A percentile compares a stretch with the other conserved stretches of the same genome.
Conservation (phyloP, 75 land plant species). For the Ceratopteris richardii region DNA sequence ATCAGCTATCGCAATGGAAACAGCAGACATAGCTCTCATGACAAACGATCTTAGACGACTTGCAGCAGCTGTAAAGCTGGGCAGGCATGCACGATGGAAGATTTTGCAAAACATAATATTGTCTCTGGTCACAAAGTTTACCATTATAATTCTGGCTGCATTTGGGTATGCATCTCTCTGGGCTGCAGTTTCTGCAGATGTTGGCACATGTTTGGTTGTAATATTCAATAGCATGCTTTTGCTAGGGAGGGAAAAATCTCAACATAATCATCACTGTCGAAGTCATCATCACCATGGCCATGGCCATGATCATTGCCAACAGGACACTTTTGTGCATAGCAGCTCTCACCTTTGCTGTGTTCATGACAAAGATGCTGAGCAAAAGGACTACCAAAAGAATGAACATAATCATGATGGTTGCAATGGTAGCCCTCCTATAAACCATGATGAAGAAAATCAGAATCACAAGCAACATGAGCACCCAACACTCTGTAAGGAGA, state of each 20-base stretch:
- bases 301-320: neutral
- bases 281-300: neutral
- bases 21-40: constrained; percentile 81
- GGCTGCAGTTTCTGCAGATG: constrained; percentile 83
- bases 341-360: too few species aligned
- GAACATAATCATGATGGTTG: too few species aligned
- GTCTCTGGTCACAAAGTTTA: constrained; percentile 56
- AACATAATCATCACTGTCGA: neutral
- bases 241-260: constrained; percentile 6
- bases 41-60: constrained; percentile 70
- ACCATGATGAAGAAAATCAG: too few species aligned
- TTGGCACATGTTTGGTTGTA: constrained; percentile 76
- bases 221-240: constrained; percentile 77
- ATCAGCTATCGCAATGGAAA: constrained; percentile 78
- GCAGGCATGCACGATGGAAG: constrained; percentile 28
- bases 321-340: neutral
- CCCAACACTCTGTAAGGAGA: too few species aligned
- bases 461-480: too few species aligned
- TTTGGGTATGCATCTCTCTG: constrained; percentile 75
- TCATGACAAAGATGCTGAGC: too few species aligned
- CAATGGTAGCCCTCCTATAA: too few species aligned
- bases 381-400: too few species aligned
- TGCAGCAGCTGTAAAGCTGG: constrained; percentile 47
- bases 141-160: constrained; percentile 50
- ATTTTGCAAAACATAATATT: constrained; percentile 52